These are phyloP conservation scores for Drechslerella stenobrocha DNA, from an alignment of 2,329 filamentous ascomycete genomes.

Conservation along the genomic window DNA sequence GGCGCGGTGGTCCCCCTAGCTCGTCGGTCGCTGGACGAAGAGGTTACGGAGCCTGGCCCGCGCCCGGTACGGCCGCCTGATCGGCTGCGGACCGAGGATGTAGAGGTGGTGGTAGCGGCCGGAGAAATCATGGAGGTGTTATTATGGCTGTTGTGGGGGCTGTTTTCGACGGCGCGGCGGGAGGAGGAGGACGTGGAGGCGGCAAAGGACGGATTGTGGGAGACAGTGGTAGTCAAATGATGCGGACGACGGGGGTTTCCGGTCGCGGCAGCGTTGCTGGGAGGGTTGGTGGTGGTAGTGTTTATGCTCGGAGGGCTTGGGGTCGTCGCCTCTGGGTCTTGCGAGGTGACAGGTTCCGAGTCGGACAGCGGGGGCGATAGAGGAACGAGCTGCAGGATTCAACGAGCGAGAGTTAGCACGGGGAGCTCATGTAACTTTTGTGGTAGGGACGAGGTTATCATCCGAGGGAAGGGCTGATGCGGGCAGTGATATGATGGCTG, in stretches of 20 bases:
- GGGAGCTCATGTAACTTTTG: too few relatives aligned
- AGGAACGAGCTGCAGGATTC: slow-evolving; percentile 22
- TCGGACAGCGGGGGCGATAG: slow-evolving; percentile 39
- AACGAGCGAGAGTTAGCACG: slow-evolving; percentile 1
- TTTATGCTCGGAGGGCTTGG: slow-evolving; percentile 5
- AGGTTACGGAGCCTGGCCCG: slow-evolving; percentile 26
- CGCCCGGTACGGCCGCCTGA: slow-evolving; percentile 23
- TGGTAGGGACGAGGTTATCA: too few relatives aligned
- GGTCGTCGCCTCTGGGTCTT: slow-evolving; percentile 3
- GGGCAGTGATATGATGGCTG: too few relatives aligned
- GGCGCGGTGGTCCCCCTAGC: slow-evolving; percentile 23
- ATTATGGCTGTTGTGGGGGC: slow-evolving; percentile 9
- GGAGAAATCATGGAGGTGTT: slow-evolving; percentile 38
- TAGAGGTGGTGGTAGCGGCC: slow-evolving; percentile 37
- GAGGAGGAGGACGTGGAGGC: slow-evolving; percentile 37
- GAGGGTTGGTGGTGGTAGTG: not conserved
- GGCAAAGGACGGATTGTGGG: slow-evolving; percentile 31
- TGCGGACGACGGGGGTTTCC: slow-evolving; percentile 32
- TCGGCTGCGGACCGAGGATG: slow-evolving; percentile 38
- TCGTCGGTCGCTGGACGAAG: slow-evolving; percentile 24
- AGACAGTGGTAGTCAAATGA: slow-evolving; percentile 27
- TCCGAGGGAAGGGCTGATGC: too few relatives aligned
- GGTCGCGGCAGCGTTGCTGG: not conserved
- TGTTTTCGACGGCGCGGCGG: slow-evolving; percentile 27
- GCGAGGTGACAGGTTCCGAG: slow-evolving; percentile 21